phyloP scores from a whole-genome alignment of 148 eudicot species.

The Rhododendron kiyosumense region DNA sequence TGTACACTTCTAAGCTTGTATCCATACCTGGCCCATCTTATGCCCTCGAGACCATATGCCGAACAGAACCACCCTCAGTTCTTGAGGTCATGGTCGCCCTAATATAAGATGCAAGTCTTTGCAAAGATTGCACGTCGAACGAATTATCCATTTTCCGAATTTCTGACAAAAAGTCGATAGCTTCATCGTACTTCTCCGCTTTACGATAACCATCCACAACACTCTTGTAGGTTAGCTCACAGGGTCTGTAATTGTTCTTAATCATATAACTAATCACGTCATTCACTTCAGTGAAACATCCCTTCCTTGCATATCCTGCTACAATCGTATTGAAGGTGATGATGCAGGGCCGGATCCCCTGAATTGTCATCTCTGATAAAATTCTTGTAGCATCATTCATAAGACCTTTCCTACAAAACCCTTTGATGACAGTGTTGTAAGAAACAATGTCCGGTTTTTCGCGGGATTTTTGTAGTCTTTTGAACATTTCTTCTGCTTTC shows the following conservation, averaged over 20 bases:
- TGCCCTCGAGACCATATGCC: too few species aligned
- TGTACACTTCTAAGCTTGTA: not conserved
- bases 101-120: conserved; percentile 45
- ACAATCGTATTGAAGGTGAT: conserved; percentile 82
- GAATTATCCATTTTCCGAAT: conserved; percentile 48
- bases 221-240: conserved; percentile 75
- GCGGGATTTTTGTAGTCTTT: conserved; percentile 36
- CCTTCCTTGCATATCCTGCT: conserved; percentile 68
- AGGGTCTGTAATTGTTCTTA: conserved; percentile 58
- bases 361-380: conserved; percentile 64
- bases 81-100: conserved; percentile 38
- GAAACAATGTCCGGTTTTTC: conserved; percentile 78
- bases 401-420: conserved; percentile 68
- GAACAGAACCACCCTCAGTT: not conserved
- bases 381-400: conserved; percentile 79
- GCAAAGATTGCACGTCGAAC: conserved; percentile 41
- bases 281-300: conserved; percentile 57
- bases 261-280: conserved; percentile 80
- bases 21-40: not conserved
- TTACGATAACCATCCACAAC: conserved; percentile 74
- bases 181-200: conserved; percentile 60
- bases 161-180: conserved; percentile 54
- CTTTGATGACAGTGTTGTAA: conserved; percentile 86
- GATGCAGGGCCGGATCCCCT: conserved; percentile 80
- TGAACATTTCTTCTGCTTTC: conserved; percentile 77